Percentiles rank a stretch among this genome's conserved stretches.
Conservation (phyloP, 176 grass and related monocot genomes). For the Bothriochloa decipiens region DNA sequence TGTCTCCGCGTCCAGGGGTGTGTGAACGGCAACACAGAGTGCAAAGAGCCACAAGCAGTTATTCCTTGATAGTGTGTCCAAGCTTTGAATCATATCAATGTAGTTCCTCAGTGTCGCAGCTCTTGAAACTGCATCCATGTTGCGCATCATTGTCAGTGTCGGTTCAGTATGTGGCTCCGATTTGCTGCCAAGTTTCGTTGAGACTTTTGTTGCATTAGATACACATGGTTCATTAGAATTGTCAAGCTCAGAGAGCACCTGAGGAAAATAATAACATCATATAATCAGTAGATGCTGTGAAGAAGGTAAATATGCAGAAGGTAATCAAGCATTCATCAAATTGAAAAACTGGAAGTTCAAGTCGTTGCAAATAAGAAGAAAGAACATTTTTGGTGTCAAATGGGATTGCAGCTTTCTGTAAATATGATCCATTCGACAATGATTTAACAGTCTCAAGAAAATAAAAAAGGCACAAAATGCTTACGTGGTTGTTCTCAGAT, state of each 20-base stretch:
- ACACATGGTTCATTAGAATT: slow-evolving; percentile 35
- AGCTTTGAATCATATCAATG: slow-evolving; percentile 61
- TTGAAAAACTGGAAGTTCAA: background rate
- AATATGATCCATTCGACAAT: background rate
- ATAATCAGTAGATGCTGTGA: background rate
- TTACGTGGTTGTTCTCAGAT: background rate
- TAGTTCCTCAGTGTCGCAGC: slow-evolving; percentile 69
- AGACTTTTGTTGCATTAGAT: background rate
- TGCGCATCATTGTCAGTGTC: slow-evolving; percentile 50
- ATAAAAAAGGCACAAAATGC: background rate
- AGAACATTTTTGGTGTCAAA: background rate
- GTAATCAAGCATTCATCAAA: background rate
- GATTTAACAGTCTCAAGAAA: background rate
- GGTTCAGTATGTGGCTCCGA: slow-evolving; percentile 50
- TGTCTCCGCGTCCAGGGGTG: slow-evolving; percentile 61
- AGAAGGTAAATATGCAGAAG: background rate
- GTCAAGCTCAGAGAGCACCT: slow-evolving; percentile 57
- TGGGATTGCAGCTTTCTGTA: background rate
- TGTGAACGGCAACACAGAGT: slow-evolving; percentile 58
- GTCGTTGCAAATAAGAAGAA: background rate
- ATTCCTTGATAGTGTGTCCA: slow-evolving; percentile 57
- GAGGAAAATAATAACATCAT: slow-evolving; percentile 13
- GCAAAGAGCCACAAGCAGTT: slow-evolving; percentile 91
- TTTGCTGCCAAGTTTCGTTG: slow-evolving; percentile 34
- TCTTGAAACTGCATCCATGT: slow-evolving; percentile 68